Percentiles rank a stretch among this genome's conserved stretches.
Conservation (phyloP, 257 asterid species). For the Solanum pimpinellifolium region DNA sequence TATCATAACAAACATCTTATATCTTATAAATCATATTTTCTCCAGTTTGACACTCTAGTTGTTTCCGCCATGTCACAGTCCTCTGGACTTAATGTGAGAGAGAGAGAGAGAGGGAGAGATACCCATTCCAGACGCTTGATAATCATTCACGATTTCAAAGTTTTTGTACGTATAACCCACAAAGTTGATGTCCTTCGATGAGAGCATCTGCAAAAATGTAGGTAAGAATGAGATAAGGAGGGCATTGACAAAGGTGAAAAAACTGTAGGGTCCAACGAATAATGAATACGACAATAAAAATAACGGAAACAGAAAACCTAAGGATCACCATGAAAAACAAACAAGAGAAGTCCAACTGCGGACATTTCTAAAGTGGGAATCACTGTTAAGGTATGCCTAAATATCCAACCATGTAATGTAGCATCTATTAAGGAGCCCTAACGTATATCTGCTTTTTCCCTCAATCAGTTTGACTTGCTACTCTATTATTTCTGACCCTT, state of each 20-base stretch:
- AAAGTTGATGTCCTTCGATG: conserved; percentile 91
- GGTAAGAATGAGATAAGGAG: background rate
- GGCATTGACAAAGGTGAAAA: background rate
- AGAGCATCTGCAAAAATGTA: conserved; percentile 56
- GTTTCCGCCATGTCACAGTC: background rate
- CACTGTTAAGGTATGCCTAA: background rate
- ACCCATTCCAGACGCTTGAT: conserved; percentile 97
- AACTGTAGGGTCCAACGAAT: background rate
- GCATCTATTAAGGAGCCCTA: background rate
- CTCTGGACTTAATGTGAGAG: background rate
- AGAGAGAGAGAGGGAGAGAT: conserved; percentile 13
- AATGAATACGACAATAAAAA: background rate
- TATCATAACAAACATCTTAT: background rate
- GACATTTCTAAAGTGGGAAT: background rate
- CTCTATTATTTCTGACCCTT: background rate
- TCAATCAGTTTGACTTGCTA: background rate
- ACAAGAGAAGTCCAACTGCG: background rate
- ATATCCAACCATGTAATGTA: background rate
- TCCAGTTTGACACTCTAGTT: background rate
- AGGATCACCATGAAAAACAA: background rate
- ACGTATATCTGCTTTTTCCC: background rate
- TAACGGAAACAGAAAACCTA: background rate
- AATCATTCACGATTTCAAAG: conserved; percentile 90
- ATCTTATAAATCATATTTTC: background rate
- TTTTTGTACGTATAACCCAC: conserved; percentile 98